phyloP scores from a whole-genome alignment of 192 early-diverging fungal genomes.

The Linderina pennispora region DNA sequence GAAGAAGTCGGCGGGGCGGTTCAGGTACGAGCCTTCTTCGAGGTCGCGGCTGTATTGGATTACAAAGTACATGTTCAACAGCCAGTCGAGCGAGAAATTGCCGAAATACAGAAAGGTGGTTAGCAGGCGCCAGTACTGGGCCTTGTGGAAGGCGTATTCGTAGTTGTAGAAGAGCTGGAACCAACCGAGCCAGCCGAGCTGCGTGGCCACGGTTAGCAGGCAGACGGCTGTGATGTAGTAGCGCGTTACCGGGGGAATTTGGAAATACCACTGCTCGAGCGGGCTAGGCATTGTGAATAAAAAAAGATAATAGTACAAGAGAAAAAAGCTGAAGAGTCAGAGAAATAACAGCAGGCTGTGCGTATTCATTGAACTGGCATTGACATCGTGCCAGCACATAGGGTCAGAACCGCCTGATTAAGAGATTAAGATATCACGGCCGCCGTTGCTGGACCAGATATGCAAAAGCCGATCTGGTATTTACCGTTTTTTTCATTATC shows the following conservation, averaged over 20 bases:
- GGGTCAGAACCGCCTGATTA: no score
- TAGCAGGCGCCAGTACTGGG: constrained; percentile 87
- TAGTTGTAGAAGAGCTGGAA: constrained; percentile 81
- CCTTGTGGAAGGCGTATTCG: constrained; percentile 58
- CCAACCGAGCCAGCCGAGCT: constrained; percentile 74
- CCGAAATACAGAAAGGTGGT: constrained; percentile 97
- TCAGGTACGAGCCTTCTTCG: constrained; percentile 90
- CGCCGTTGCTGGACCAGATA: no score
- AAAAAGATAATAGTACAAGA: neutral
- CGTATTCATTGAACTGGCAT: no score
- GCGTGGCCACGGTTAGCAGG: constrained; percentile 73
- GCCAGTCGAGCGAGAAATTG: constrained; percentile 78
- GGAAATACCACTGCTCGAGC: constrained; percentile 85
- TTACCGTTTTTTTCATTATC: no score
- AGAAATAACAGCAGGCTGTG: no score
- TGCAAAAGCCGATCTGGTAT: no score
- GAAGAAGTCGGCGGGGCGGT: constrained; percentile 85
- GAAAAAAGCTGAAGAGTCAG: no score
- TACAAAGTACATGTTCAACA: constrained; percentile 91
- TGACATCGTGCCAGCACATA: no score
- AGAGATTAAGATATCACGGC: no score
- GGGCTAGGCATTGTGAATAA: constrained; percentile 45
- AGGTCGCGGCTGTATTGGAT: constrained; percentile 84
- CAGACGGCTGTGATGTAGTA: constrained; percentile 78
- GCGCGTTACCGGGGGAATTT: constrained; percentile 81